Base-by-base conservation (phyloP, 2,329 filamentous ascomycete species). In the Dactylellina sp. region DNA sequence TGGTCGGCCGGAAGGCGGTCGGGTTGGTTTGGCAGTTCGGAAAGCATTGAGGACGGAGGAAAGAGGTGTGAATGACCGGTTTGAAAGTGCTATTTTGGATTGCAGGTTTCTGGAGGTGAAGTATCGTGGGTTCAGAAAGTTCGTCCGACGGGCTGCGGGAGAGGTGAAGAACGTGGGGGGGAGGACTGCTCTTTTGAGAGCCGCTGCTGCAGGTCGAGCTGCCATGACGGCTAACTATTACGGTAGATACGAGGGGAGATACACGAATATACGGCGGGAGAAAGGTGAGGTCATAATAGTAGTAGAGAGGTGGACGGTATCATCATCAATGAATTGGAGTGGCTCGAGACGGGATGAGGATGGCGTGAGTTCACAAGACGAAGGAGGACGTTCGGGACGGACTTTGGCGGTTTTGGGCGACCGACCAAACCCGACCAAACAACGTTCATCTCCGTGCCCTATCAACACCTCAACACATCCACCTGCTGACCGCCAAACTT, bases 161-260 rank as follows among this genome's bases (percentile, higher is more conserved):
- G 68, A 72, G 37, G 60, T 72, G 68, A 72, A 72, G 68, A 72
- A 72, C 37, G 60, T 52, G 46, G 60, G 68, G 32, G 61, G 47
- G 22, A 64, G 47, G 28, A 56, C 20, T 24, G 55, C 47, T 55
- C 53, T 52, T 55, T 49, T 72, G 49, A 60, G 60, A 37, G 40
- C 53, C 9, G 68, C 68, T 11, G 47, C 46, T 22, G 59, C 60
- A 25, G 68, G 60, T 72, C 68, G 39, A 35, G 68, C 53, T 9
- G 68, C 52, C 68, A 72, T 72, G 37, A 25, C 49, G 18, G 32
- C 22, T 55, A 3, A 24, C 46, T 25, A 39, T 60, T 57, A 47
- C 22, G 39, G 12, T 39, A 44, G 42, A 35, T 42, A 7, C 25
- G 24, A 35, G 20, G 42, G 28, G 25, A 25, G 20, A 72, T 56